Evolutionary conservation across 129 eudicot genomes (phyloP), one percentile per base, ranked within the genome.

Genomic region (Flaveria ramosissima): DNA sequence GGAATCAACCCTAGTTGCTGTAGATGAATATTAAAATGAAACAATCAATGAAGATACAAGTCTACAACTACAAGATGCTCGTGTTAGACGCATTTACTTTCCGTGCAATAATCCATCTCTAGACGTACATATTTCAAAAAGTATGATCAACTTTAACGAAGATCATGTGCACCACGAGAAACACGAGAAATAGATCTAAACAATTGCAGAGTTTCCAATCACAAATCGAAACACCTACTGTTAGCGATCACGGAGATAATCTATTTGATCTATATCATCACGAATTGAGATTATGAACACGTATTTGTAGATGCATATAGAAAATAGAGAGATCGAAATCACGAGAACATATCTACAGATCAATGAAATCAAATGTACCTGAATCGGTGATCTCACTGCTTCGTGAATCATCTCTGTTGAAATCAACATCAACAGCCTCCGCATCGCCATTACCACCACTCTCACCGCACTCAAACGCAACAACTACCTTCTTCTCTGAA

Each of bases 301-400:
- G 14, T 26, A n/a, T 16, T 51, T 51, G 39, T 46, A 9, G 24
- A 71, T 51, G 45, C 9, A 17, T 70, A 26, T 43, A 23, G 60
- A 52, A 10, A 15, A 13, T 21, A 45, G 19, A 45, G 41, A 45
- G 30, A 60, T 12, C n/a, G 41, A 36, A 5, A 36, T 36, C 41
- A 36, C 41, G 7, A 36, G 7, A 36, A 6, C 6, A 36, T 3
- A 30, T 4, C 6, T 4, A 3, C 36, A 30, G 6, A 27, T 27
- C 32, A 36, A 36, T 36, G 41, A 36, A 36, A 36, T 36, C 53
- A 45, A 45, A 45, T 43, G 14, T 83, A 91, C 97, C 95, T 83
- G 95, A 13, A 81, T 91, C 93, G 4, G 94, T 88, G 61, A 88
- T 87, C 67, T 87, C 89, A 71, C 88, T 87, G 24, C 73, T 71